A percentile compares a stretch with the other conserved stretches of the same genome.
Evolutionary conservation across 2,329 filamentous ascomycete genomes (phyloP).

Genomic region (Xylogone sp.): DNA sequence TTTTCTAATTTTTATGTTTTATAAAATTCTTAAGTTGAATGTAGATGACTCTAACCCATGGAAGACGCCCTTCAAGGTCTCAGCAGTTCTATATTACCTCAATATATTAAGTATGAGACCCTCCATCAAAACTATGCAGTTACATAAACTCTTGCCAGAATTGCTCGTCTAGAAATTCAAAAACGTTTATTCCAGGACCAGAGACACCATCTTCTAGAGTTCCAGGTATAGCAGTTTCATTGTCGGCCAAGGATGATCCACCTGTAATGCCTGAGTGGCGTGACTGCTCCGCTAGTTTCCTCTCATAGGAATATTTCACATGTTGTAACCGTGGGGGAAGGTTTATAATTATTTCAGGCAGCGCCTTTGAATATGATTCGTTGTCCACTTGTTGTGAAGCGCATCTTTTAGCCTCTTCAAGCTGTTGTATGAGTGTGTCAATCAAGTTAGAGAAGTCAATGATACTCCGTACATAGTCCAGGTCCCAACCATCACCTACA

Average conservation of each 20-base stretch:
- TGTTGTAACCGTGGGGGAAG: too few relatives aligned
- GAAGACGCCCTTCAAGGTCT: too few relatives aligned
- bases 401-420: neutral
- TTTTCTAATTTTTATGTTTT: too few relatives aligned
- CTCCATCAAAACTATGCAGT: too few relatives aligned
- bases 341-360: neutral
- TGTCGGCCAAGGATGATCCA: neutral
- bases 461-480: neutral
- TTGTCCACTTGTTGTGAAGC: neutral
- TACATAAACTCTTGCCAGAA: neutral
- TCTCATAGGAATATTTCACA: neutral
- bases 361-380: neutral
- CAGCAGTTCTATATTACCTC: too few relatives aligned
- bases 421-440: neutral
- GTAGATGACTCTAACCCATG: too few relatives aligned
- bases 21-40: too few relatives aligned
- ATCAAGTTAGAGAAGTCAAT: constrained; percentile 4
- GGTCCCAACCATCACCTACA: neutral
- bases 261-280: neutral
- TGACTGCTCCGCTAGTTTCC: neutral
- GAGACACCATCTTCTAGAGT: neutral
- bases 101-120: too few relatives aligned
- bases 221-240: neutral
- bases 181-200: neutral
- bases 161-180: neutral